A percentile compares a stretch with the other conserved stretches of the same genome.
These are phyloP conservation scores for Kwoniella heveanensis DNA, from an alignment of 768 basidiomycete genomes.

Conservation along the genomic window DNA sequence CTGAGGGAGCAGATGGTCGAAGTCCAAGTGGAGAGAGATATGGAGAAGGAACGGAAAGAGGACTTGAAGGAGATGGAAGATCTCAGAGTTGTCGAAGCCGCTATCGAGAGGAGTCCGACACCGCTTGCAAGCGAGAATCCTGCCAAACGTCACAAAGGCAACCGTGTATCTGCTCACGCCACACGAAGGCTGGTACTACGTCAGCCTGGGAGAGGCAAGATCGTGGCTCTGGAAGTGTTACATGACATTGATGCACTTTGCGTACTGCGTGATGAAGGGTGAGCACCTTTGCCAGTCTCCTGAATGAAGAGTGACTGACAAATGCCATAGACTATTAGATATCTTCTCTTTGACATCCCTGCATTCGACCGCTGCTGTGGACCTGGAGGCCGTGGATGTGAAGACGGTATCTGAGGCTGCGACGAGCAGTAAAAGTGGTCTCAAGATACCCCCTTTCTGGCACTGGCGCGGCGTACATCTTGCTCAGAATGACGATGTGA, in stretches of 20 bases:
- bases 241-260: conserved; percentile 25
- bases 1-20: conserved; percentile 39
- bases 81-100: conserved; percentile 30
- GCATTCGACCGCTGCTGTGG: conserved; percentile 4
- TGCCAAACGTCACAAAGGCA: neutral
- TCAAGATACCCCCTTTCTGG: conserved; percentile 40
- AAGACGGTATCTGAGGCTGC: neutral
- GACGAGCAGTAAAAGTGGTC: conserved; percentile 14
- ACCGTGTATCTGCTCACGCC: neutral
- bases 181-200: conserved; percentile 32
- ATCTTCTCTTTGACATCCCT: conserved; percentile 30
- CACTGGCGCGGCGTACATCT: conserved; percentile 32
- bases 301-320: neutral
- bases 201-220: conserved; percentile 26
- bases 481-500: conserved; percentile 23
- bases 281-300: neutral
- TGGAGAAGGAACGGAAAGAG: conserved; percentile 40
- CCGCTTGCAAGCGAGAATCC: neutral
- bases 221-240: conserved; percentile 33
- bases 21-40: conserved; percentile 44
- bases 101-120: conserved; percentile 27
- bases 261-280: conserved; percentile 45
- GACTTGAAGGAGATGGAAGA: conserved; percentile 38
- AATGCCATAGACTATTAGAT: conserved; percentile 32
- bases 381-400: conserved; percentile 27